Conservation (phyloP, 1,139 yeast genomes). For the Ogataea hybrid region DNA sequence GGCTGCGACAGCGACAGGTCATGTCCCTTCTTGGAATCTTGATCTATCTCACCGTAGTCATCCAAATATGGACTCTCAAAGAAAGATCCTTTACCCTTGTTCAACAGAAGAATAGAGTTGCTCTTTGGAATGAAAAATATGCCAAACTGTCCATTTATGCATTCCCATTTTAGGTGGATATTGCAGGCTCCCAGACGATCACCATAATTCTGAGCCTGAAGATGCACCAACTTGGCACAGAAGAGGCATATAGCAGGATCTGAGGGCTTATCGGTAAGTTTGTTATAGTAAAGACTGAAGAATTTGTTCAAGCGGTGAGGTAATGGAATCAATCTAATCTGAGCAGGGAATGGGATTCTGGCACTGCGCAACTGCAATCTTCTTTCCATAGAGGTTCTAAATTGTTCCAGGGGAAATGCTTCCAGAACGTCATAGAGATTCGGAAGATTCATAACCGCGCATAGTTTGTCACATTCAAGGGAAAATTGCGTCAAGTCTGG, state of each 20-base stretch:
- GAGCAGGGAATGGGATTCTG: conserved; percentile 53
- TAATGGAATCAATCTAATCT: conserved; percentile 41
- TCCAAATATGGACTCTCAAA: conserved; percentile 83
- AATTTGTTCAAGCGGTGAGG: conserved; percentile 61
- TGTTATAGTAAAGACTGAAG: conserved; percentile 57
- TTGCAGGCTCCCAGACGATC: conserved; percentile 64
- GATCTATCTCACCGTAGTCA: conserved; percentile 82
- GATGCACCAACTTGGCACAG: conserved; percentile 69
- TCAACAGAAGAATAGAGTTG: conserved; percentile 63
- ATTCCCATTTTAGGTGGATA: conserved; percentile 58
- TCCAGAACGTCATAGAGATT: conserved; percentile 32
- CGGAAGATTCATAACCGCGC: conserved; percentile 54
- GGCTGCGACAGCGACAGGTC: conserved; percentile 65
- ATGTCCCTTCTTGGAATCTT: conserved; percentile 67
- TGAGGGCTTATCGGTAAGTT: conserved; percentile 42
- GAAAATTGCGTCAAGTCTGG: conserved; percentile 29
- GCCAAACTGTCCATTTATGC: conserved; percentile 66
- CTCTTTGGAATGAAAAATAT: conserved; percentile 77
- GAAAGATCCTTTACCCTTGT: conserved; percentile 74
- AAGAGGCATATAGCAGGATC: conserved; percentile 89
- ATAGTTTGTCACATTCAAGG: conserved; percentile 51
- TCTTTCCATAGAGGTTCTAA: conserved; percentile 11
- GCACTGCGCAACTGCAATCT: conserved; percentile 12
- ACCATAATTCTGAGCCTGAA: conserved; percentile 60
- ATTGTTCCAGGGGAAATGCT: conserved; percentile 10